A percentile compares a stretch with the other conserved stretches of the same genome.
These are phyloP conservation scores for Rhododendron griersonianum DNA, from an alignment of 148 eudicot genomes.

Conservation along the genomic window DNA sequence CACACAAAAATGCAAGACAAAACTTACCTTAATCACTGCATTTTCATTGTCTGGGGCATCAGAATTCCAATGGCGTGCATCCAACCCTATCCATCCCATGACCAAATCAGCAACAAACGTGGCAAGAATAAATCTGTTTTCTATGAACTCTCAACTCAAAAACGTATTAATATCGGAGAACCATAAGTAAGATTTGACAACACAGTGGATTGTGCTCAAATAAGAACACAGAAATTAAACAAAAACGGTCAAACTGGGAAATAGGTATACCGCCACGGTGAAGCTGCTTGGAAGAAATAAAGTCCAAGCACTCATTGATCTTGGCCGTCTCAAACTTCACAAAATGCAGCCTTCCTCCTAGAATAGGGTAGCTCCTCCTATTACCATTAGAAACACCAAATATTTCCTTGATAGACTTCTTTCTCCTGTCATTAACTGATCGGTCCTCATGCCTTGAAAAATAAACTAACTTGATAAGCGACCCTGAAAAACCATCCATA, in stretches of 20 bases:
- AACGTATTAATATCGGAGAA: not conserved
- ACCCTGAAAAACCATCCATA: slow-evolving; percentile 44
- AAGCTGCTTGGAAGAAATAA: slow-evolving; percentile 93
- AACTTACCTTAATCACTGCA: slow-evolving; percentile 83
- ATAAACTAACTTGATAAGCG: slow-evolving; percentile 90
- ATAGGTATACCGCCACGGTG: slow-evolving; percentile 66
- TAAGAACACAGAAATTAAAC: not conserved
- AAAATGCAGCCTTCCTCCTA: slow-evolving; percentile 97
- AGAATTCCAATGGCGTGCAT: slow-evolving; percentile 60
- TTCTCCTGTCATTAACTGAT: slow-evolving; percentile 64
- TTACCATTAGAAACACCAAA: slow-evolving; percentile 61
- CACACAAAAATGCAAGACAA: slow-evolving; percentile 1
- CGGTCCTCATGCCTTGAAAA: slow-evolving; percentile 93
- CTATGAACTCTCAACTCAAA: not conserved
- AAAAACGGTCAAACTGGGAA: not conserved
- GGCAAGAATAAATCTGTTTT: not conserved
- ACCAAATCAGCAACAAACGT: not conserved
- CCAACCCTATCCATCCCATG: slow-evolving; percentile 47
- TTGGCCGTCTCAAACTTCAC: slow-evolving; percentile 92
- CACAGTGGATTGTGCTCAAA: not conserved
- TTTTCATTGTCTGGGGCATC: slow-evolving; percentile 46
- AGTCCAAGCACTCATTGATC: slow-evolving; percentile 87
- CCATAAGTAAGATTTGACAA: not conserved
- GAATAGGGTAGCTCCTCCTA: slow-evolving; percentile 86
- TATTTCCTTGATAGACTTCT: slow-evolving; percentile 52